Conservation (phyloP, 2,329 filamentous ascomycete species). For the Xylaria sp. region DNA sequence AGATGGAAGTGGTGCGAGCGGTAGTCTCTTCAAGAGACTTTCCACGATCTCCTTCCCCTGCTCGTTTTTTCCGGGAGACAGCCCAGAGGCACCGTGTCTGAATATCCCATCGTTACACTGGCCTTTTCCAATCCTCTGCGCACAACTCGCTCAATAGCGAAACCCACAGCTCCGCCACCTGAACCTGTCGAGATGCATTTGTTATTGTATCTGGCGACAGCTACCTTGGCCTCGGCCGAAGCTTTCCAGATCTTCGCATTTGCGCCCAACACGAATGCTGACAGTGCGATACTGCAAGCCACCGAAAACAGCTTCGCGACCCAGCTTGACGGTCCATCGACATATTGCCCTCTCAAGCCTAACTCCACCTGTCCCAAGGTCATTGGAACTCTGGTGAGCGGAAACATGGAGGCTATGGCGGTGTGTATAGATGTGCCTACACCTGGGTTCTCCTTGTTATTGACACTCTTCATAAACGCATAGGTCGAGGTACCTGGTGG, state of each 20-base stretch:
- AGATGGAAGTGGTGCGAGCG: background rate
- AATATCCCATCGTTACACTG: background rate
- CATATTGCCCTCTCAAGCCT: slow-evolving; percentile 42
- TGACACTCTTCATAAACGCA: background rate
- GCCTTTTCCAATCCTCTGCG: background rate
- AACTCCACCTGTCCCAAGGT: slow-evolving; percentile 41
- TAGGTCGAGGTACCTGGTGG: slow-evolving; percentile 70
- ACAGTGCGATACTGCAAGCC: slow-evolving; percentile 43
- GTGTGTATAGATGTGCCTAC: slow-evolving; percentile 34
- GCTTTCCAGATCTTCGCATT: slow-evolving; percentile 45
- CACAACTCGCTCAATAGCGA: background rate
- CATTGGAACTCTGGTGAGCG: slow-evolving; percentile 44
- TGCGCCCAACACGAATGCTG: slow-evolving; percentile 41
- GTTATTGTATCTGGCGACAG: slow-evolving; percentile 20
- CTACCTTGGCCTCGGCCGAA: slow-evolving; percentile 40
- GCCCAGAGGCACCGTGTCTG: background rate
- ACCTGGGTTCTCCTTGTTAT: background rate
- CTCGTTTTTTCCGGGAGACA: background rate
- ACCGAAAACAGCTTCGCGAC: slow-evolving; percentile 42
- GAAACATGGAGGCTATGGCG: slow-evolving; percentile 42
- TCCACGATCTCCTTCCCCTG: background rate
- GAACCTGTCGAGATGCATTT: slow-evolving; percentile 8
- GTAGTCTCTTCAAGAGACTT: background rate
- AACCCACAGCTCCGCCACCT: background rate
- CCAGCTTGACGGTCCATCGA: slow-evolving; percentile 43